Evolutionary conservation across 306 rosid species (phyloP).

Genomic region (Begonia peltatifolia): DNA sequence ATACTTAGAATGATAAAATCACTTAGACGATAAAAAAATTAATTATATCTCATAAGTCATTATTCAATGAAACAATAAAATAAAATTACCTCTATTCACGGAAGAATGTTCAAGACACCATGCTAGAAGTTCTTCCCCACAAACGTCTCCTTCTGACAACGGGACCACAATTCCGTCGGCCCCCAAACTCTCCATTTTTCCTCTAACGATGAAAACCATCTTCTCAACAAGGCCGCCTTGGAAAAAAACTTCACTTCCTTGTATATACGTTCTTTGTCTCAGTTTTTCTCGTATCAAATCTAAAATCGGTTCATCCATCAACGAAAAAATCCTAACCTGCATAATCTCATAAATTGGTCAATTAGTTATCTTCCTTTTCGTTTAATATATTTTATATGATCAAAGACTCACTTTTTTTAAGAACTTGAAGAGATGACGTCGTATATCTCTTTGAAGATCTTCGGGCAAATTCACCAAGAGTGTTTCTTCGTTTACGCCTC

Average conservation of each 20-base stretch:
- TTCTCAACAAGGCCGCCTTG: slow-evolving; percentile 57
- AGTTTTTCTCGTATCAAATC: slow-evolving; percentile 70
- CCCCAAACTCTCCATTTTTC: slow-evolving; percentile 51
- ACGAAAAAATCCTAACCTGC: slow-evolving; percentile 64
- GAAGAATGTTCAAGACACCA: slow-evolving; percentile 84
- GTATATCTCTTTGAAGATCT: slow-evolving; percentile 65
- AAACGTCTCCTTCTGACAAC: slow-evolving; percentile 59
- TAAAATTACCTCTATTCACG: slow-evolving; percentile 42
- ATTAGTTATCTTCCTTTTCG: not conserved
- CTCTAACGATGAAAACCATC: slow-evolving; percentile 80
- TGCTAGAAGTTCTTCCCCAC: slow-evolving; percentile 84
- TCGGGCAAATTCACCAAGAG: slow-evolving; percentile 73
- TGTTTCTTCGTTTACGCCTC: slow-evolving; percentile 82
- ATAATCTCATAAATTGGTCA: not conserved
- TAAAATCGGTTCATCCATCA: slow-evolving; percentile 64
- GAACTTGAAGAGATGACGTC: slow-evolving; percentile 64
- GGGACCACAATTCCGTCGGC: slow-evolving; percentile 43
- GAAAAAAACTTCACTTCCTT: slow-evolving; percentile 52
- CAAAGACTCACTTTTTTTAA: slow-evolving; percentile 34
- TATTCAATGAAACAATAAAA: no score
- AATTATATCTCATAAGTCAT: no score
- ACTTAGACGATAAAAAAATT: not conserved
- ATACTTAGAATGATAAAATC: no score
- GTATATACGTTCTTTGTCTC: slow-evolving; percentile 58
- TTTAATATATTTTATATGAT: not conserved